These are phyloP conservation scores for Diplotaxis tenuifolia DNA, from an alignment of 345 rosid genomes.

Conservation along the genomic window DNA sequence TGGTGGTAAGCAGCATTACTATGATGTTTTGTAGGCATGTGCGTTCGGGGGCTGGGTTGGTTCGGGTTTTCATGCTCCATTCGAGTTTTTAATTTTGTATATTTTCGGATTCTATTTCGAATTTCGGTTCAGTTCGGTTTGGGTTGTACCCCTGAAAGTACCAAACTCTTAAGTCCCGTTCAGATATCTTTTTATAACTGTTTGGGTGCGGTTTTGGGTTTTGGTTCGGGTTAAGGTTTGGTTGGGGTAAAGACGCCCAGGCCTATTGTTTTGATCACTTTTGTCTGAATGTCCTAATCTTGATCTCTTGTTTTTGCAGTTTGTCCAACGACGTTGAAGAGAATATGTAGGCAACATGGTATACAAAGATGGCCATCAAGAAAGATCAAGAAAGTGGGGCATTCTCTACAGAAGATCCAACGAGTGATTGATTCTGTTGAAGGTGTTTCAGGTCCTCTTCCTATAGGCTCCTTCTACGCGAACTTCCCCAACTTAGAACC, in stretches of 20 bases:
- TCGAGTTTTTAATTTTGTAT: too few species aligned
- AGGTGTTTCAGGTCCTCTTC: slow-evolving; percentile 68
- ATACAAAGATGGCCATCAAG: slow-evolving; percentile 96
- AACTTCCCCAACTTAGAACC: slow-evolving; percentile 58
- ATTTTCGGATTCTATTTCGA: too few species aligned
- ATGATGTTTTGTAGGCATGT: neutral
- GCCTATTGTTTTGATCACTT: too few species aligned
- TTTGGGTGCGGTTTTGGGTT: too few species aligned
- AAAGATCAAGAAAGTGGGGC: slow-evolving; percentile 90
- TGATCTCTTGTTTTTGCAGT: slow-evolving; percentile 52
- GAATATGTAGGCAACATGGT: slow-evolving; percentile 91
- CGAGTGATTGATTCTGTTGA: slow-evolving; percentile 73
- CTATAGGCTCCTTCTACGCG: slow-evolving; percentile 61
- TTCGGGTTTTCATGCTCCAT: too few species aligned
- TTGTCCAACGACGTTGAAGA: slow-evolving; percentile 96
- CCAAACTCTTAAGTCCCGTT: too few species aligned
- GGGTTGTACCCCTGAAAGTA: too few species aligned
- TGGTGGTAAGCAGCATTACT: slow-evolving; percentile 60
- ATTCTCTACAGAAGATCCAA: slow-evolving; percentile 81
- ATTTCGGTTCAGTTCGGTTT: too few species aligned
- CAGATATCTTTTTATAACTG: too few species aligned
- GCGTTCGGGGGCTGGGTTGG: too few species aligned
- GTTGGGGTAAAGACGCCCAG: too few species aligned
- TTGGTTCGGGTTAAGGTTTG: too few species aligned
- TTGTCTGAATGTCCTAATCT: slow-evolving; percentile 3